Percentiles rank a stretch among this genome's conserved stretches.
These are phyloP conservation scores for Candida michaelii DNA, from an alignment of 805 yeast genomes.

Conservation along the genomic window DNA sequence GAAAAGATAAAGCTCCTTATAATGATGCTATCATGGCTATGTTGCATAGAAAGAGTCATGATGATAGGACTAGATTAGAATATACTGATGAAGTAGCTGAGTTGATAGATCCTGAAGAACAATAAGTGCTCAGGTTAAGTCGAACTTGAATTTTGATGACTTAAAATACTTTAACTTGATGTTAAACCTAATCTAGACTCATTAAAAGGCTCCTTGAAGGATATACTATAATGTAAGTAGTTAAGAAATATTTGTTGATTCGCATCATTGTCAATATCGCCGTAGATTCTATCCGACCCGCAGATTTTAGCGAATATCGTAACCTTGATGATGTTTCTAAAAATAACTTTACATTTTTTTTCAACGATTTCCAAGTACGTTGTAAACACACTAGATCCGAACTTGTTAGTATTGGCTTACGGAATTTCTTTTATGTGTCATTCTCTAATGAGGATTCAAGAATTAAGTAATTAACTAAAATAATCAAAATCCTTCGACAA, in stretches of 20 bases:
- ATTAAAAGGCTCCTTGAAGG: too few relatives aligned
- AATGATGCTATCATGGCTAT: conserved; percentile 34
- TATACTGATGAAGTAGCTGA: conserved; percentile 36
- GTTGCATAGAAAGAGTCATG: conserved; percentile 40
- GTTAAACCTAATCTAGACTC: too few relatives aligned
- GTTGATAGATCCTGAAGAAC: conserved; percentile 22
- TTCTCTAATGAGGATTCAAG: too few relatives aligned
- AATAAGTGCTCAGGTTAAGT: too few relatives aligned
- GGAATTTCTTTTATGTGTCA: background rate
- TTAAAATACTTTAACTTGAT: too few relatives aligned
- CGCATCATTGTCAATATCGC: too few relatives aligned
- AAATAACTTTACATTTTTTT: background rate
- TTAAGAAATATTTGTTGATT: too few relatives aligned
- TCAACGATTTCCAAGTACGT: background rate
- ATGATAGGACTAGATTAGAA: conserved; percentile 41
- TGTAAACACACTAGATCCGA: background rate
- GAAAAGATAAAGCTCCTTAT: conserved; percentile 41
- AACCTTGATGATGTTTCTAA: background rate
- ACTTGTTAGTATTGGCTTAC: background rate
- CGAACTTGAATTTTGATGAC: too few relatives aligned
- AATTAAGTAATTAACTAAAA: too few relatives aligned
- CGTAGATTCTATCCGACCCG: too few relatives aligned
- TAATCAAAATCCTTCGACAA: too few relatives aligned
- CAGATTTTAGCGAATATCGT: background rate
- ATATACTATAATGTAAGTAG: too few relatives aligned